Conservation (phyloP, 2,329 filamentous ascomycete genomes). For the Aplosporella prunicola region DNA sequence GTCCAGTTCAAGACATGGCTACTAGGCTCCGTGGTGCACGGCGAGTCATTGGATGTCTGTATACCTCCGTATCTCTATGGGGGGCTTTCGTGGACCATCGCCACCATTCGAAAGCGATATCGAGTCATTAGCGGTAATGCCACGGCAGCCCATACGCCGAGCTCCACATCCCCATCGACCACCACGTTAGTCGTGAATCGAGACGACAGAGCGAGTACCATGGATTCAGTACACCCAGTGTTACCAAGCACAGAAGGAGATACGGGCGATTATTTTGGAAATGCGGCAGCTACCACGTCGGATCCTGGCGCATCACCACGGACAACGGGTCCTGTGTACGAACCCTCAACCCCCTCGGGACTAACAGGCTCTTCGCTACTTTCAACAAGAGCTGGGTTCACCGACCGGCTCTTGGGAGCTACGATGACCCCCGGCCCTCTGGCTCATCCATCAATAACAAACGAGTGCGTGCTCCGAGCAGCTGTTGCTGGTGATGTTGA, state of each 20-base stretch:
- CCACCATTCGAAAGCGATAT: constrained; percentile 58
- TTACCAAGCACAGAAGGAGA: constrained; percentile 16
- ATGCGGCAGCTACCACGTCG: constrained; percentile 14
- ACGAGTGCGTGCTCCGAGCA: constrained; percentile 34
- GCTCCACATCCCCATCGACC: constrained; percentile 2
- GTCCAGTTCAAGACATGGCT: constrained; percentile 62
- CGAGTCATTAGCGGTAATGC: constrained; percentile 53
- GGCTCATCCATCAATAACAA: constrained; percentile 21
- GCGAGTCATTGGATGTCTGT: constrained; percentile 44
- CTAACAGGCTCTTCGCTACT: not conserved
- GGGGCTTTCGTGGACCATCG: constrained; percentile 60
- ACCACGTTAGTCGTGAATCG: too few relatives aligned
- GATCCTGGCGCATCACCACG: not conserved
- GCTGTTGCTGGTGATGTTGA: constrained; percentile 31
- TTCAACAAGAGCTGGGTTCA: too few relatives aligned
- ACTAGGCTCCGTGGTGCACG: constrained; percentile 45
- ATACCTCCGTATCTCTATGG: constrained; percentile 47
- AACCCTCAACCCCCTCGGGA: not conserved
- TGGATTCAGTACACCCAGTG: constrained; percentile 1
- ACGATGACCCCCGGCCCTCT: not conserved
- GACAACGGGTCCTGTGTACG: not conserved
- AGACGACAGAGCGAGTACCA: not conserved
- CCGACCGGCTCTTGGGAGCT: not conserved
- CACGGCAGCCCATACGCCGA: not conserved
- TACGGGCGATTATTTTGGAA: constrained; percentile 35